Evolutionary conservation across 257 asterid species (phyloP).

Genomic region (Solanum microdontum): DNA sequence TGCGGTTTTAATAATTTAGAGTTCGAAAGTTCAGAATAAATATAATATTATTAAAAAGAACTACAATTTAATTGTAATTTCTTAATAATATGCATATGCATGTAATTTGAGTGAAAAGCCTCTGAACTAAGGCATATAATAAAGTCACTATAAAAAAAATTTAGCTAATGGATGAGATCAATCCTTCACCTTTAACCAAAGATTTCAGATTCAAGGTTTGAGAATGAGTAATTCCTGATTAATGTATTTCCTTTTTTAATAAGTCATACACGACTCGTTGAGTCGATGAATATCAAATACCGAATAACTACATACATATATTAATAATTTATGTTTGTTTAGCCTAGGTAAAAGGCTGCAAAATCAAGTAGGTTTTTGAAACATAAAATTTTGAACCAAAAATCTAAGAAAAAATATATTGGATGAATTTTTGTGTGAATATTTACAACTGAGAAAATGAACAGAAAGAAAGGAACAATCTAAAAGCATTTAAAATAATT

Average conservation of each 20-base stretch:
- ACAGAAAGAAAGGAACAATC: not conserved
- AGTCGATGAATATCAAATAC: not conserved
- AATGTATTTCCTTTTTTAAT: not conserved
- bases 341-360: not conserved
- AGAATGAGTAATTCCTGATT: not conserved
- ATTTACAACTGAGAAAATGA: not conserved
- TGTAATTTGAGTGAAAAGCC: not conserved
- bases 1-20: not conserved
- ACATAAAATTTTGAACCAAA: not conserved
- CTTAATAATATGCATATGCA: not conserved
- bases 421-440: not conserved
- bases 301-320: not conserved
- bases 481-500: not conserved
- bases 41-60: not conserved
- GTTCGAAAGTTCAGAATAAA: not conserved
- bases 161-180: no score
- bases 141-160: no score
- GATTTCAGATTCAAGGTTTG: rapidly evolving
- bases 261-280: rapidly evolving
- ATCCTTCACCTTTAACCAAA: no score
- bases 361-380: not conserved
- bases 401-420: not conserved
- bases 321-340: not conserved
- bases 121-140: no score
- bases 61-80: not conserved